Conservation (phyloP, 2,329 filamentous ascomycete species). For the Phialophora verrucosa region DNA sequence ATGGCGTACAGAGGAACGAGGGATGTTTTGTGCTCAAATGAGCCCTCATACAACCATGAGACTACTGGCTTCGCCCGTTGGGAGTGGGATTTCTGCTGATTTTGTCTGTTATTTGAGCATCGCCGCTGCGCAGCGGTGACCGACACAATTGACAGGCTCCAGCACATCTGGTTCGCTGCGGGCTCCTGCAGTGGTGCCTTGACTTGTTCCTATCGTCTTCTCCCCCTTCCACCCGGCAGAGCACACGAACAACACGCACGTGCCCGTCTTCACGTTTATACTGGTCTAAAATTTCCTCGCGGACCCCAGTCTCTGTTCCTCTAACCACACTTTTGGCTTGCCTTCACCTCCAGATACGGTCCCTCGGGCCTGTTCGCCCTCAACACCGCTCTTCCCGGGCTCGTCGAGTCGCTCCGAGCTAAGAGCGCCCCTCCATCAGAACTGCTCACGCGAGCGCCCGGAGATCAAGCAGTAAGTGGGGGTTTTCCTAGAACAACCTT, state of each 20-base stretch:
- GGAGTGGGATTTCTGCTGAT: constrained; percentile 17
- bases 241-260: constrained; percentile 34
- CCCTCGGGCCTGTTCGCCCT: constrained; percentile 12
- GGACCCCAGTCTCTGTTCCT: constrained; percentile 8
- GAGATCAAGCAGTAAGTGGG: constrained; percentile 24
- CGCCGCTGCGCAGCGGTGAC: constrained; percentile 6
- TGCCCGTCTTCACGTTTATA: constrained; percentile 35
- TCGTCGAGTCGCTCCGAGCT: constrained; percentile 13
- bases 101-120: constrained; percentile 14
- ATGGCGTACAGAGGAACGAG: not conserved
- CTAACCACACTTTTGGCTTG: constrained; percentile 17
- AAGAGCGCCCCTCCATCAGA: constrained; percentile 16
- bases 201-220: constrained; percentile 17
- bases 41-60: constrained; percentile 9
- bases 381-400: constrained; percentile 11
- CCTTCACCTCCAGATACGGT: constrained; percentile 20
- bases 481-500: constrained; percentile 15
- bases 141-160: constrained; percentile 19
- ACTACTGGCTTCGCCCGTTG: not conserved
- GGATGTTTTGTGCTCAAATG: constrained; percentile 11
- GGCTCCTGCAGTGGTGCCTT: constrained; percentile 26
- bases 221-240: constrained; percentile 7
- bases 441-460: constrained; percentile 37
- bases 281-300: constrained; percentile 31
- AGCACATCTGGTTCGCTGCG: constrained; percentile 27